Percentiles rank a stretch among this genome's conserved stretches.
Conservation (phyloP, 2,329 filamentous ascomycete species). For the Didymella arachidicola region DNA sequence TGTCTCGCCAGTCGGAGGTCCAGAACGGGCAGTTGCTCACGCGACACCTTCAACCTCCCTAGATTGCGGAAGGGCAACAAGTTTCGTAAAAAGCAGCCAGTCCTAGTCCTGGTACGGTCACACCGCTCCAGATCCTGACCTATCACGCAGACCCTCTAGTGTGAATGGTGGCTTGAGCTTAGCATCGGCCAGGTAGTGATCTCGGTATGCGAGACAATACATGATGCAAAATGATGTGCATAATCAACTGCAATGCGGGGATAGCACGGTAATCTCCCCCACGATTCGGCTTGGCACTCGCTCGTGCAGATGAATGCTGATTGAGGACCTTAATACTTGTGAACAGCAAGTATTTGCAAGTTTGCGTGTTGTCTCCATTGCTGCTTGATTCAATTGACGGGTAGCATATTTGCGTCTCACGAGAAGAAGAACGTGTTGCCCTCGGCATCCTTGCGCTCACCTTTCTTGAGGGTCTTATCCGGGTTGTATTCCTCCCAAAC, state of each 20-base stretch:
- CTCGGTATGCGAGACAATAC: slow-evolving; percentile 1
- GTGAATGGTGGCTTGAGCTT: slow-evolving; percentile 23
- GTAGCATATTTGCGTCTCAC: slow-evolving; percentile 20
- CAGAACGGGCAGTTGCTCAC: slow-evolving; percentile 33
- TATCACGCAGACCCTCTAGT: slow-evolving; percentile 25
- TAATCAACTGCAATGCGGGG: slow-evolving; percentile 8
- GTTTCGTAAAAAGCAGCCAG: background rate
- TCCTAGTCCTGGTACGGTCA: slow-evolving; percentile 24
- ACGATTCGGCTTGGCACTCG: background rate
- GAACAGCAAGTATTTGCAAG: background rate
- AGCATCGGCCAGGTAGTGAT: slow-evolving; percentile 13
- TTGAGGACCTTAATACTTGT: background rate
- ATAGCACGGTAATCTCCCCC: background rate
- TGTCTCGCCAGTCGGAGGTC: background rate
- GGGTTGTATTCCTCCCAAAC: slow-evolving; percentile 96
- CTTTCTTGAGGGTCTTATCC: slow-evolving; percentile 80
- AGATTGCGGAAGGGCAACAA: background rate
- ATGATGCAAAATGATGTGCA: slow-evolving; percentile 4
- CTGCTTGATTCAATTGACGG: background rate
- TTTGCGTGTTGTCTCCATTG: background rate
- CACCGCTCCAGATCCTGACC: slow-evolving; percentile 35
- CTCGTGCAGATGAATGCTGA: background rate
- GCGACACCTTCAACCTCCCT: slow-evolving; percentile 27
- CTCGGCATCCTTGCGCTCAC: slow-evolving; percentile 80
- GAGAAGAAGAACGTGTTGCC: slow-evolving; percentile 88